Evolutionary conservation across 345 rosid genomes (phyloP), one percentile per base, ranked within the genome.

Genomic region (Anastatica hierochuntica): DNA sequence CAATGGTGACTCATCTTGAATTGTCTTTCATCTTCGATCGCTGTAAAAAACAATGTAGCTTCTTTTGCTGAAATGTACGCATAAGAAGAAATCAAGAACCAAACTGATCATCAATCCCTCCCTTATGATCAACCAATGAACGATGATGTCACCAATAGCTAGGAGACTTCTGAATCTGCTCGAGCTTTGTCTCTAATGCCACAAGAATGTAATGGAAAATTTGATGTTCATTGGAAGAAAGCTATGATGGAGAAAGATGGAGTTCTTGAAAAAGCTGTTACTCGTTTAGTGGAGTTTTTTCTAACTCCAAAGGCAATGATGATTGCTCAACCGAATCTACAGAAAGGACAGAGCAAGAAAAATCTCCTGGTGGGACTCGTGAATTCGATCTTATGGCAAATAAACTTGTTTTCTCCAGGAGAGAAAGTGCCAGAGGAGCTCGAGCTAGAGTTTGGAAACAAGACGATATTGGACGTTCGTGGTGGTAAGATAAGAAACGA

Each of bases 21-120:
- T n/a, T n/a, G n/a, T n/a, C n/a, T n/a, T n/a, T n/a, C n/a, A n/a
- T n/a, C 21, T 58, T 85, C 83, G 1, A 20, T 85, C 18, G 74
- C 85, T 33, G 58, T 75, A 16, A 71, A 63, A 38, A 79, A 75
- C 70, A 90, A 85, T 50, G 67, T 85, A 37, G 90, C 95, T 58
- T 90, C 90, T 13, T 47, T 36, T 50, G 85, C 45, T 40, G 73
- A 60, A 60, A 85, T 82, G 90, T 55, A 62, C 35, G 39, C 2
- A 65, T 74, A 76, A 41, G 57, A 71, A 42, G 79, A 70, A 7
- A 71, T 63, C 44, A 50, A 56, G 34, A 75, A 43, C 49, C 78
- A 70, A 57, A 52, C 68, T 41, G 17, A 49, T 17, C 7, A 59
- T 26, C 24, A 70, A 14, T 17, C 49, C 42, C 36, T 64, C 71